These are phyloP conservation scores for Blastomyces gilchristii DNA, from an alignment of 2,329 filamentous ascomycete species.

Conservation along the genomic window DNA sequence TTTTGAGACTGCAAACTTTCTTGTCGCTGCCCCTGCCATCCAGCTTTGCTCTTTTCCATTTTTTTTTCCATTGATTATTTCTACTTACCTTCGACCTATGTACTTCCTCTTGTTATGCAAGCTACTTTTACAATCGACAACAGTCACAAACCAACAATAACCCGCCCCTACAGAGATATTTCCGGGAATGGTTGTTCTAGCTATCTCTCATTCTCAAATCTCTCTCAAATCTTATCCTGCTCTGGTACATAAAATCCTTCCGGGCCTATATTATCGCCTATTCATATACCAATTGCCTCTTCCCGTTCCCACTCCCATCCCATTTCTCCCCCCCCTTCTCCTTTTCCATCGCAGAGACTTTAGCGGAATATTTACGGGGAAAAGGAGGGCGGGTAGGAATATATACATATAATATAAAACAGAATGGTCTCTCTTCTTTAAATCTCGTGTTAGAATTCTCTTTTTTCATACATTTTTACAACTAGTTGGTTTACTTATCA, in stretches of 20 bases:
- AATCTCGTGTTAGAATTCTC: not conserved
- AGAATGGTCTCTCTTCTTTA: not conserved
- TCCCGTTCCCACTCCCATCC: conserved; percentile 5
- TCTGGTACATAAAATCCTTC: not conserved
- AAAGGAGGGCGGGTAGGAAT: not conserved
- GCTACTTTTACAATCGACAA: not conserved
- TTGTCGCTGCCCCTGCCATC: not conserved
- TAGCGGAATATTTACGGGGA: too few relatives aligned
- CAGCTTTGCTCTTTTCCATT: not conserved
- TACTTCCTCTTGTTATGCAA: not conserved
- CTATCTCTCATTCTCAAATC: not conserved
- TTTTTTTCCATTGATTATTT: not conserved
- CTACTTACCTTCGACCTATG: not conserved
- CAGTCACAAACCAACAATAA: not conserved
- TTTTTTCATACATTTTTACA: not conserved
- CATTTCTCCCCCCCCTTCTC: not conserved
- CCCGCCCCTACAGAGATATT: not conserved
- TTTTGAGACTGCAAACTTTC: not conserved
- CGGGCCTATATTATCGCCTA: not conserved
- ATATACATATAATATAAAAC: not conserved
- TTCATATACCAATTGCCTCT: not conserved
- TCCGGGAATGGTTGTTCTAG: not conserved
- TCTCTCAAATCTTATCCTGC: not conserved
- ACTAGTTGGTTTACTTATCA: too few relatives aligned
- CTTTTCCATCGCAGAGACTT: not conserved